Evolutionary conservation across 148 eudicot genomes (phyloP), one percentile per base, ranked within the genome.

Genomic region (Camellia japonica): DNA sequence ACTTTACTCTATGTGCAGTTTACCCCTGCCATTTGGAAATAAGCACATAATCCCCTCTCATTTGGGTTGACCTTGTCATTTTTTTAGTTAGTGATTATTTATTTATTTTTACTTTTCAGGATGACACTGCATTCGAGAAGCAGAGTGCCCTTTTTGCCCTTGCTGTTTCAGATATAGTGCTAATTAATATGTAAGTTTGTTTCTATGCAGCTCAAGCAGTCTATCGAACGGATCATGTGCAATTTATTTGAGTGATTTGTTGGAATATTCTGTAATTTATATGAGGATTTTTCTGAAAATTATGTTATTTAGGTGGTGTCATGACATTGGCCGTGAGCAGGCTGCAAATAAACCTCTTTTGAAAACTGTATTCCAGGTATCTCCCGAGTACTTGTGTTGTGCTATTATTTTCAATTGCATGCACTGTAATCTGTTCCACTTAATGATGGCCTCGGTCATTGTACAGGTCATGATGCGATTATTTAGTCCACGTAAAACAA

Each of bases 111-210:
- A 44, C 41, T 80, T 84, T 82, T 56, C 92, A 96, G 99, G 99
- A 96, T 88, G 99, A 96, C 80, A 96, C 99, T 79, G 90, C 99
- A 71, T 96, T 96, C 68, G 99, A 96, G 79, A 96, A 93, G 85
- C 99, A 96, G 87, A 93, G 98, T 87, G 97, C 99, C 58, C 98
- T 96, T 63, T 96, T 96, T 85, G 99, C 97, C 64, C 97, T 96
- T 78, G 99, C 99, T 77, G 99, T 96, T 89, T 96, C 99, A n/a
- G 99, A 96, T 86, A 92, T 96, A 80, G 99, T 96, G 86, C 95
- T 96, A 42, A 96, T 96, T 83, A 96, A 96, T 87, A 96, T 96
- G 99, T 96, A 86, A 92, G 94, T 65, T 81, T 44, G 79, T 52
- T 43, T 61, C 61, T 67, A 67, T 69, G 16, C 64, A 58, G 60